A percentile compares a stretch with the other conserved stretches of the same genome.
phyloP scores from a whole-genome alignment of 495 filamentous ascomycete species.

The Patellaria atrata region DNA sequence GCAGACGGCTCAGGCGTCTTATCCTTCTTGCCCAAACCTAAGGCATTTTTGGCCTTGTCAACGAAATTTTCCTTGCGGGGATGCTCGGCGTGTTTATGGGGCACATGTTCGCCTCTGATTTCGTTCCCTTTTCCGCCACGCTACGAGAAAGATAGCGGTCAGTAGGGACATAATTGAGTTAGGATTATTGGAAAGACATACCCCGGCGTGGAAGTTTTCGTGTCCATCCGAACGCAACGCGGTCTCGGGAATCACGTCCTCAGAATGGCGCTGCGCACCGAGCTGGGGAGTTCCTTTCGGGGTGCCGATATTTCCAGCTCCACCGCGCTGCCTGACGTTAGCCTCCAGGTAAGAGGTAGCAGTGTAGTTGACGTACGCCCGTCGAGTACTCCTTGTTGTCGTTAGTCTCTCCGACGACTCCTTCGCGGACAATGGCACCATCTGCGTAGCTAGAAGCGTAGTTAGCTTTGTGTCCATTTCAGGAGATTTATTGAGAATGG shows the following conservation, averaged over 20 bases:
- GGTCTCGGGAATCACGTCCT: slow-evolving; percentile 26
- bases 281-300: slow-evolving; percentile 12
- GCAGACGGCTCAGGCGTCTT: too few species aligned
- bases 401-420: slow-evolving; percentile 15
- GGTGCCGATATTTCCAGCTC: slow-evolving; percentile 24
- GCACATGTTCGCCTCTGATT: slow-evolving; percentile 27
- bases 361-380: slow-evolving; percentile 11
- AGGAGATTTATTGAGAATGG: slow-evolving; percentile 5
- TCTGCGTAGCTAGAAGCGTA: slow-evolving; percentile 20
- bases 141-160: slow-evolving; percentile 7
- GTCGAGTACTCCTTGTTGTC: slow-evolving; percentile 14
- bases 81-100: slow-evolving; percentile 23
- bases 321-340: slow-evolving; percentile 19
- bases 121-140: slow-evolving; percentile 28
- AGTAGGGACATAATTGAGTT: background rate
- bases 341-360: slow-evolving; percentile 1
- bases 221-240: slow-evolving; percentile 21
- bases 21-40: slow-evolving; percentile 17
- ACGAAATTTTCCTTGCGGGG: slow-evolving; percentile 14
- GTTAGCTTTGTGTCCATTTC: background rate
- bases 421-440: slow-evolving; percentile 27
- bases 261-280: slow-evolving; percentile 4
- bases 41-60: slow-evolving; percentile 26
- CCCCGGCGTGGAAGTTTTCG: slow-evolving; percentile 30
- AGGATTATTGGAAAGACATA: too few species aligned